Conservation (phyloP, 192 early-diverging fungal genomes). For the Podila minutissima region DNA sequence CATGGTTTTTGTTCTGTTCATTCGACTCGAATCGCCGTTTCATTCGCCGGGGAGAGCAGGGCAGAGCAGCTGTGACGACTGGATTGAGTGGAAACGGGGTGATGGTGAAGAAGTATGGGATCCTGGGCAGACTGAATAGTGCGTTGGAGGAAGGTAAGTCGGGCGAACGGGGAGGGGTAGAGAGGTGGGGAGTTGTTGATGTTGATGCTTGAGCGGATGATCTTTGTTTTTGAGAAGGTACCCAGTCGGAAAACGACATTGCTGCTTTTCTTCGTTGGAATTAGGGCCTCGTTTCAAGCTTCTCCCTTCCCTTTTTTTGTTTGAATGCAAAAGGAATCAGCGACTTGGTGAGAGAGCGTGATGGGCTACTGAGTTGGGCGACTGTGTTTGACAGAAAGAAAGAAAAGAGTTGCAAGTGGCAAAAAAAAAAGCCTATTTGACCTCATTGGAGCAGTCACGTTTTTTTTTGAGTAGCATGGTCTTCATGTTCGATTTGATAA, state of each 20-base stretch:
- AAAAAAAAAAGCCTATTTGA: no score
- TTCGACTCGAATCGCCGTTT: constrained; percentile 23
- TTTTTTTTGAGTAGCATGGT: neutral
- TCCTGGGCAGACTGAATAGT: constrained; percentile 28
- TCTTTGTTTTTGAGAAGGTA: neutral
- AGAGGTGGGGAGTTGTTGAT: neutral
- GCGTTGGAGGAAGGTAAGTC: constrained; percentile 1
- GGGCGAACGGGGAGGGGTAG: constrained; percentile 4
- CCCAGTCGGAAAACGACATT: neutral
- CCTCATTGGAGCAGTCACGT: no score
- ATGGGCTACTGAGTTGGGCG: neutral
- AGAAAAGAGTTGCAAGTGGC: neutral
- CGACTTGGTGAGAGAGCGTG: neutral
- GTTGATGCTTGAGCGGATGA: constrained; percentile 1
- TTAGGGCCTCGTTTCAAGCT: neutral
- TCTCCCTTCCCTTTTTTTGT: neutral
- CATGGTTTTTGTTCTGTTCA: neutral
- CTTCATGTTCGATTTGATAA: neutral
- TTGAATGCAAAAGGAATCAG: neutral
- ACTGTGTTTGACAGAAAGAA: neutral
- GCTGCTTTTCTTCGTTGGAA: neutral
- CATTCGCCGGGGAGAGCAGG: constrained; percentile 7
- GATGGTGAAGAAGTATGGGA: constrained; percentile 43
- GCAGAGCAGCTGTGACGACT: constrained; percentile 1
- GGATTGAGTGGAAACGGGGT: constrained; percentile 22